Evolutionary conservation across 352 stramenopile species (phyloP).

Genomic region (Elongisporangium senticosum): DNA sequence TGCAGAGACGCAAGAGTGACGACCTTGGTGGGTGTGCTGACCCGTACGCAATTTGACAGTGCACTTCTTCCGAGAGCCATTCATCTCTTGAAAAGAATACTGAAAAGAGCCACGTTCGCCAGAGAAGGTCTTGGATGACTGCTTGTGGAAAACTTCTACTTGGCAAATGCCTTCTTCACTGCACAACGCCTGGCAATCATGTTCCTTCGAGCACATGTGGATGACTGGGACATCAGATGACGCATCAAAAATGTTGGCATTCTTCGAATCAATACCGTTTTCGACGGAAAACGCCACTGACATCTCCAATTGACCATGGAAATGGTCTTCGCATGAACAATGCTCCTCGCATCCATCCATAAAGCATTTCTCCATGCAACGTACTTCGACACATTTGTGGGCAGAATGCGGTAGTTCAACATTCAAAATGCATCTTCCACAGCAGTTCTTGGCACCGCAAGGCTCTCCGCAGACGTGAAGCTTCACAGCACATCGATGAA

Average conservation of each 20-base stretch:
- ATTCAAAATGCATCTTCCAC: constrained; percentile 39
- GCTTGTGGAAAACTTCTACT: constrained; percentile 62
- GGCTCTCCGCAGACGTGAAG: constrained; percentile 50
- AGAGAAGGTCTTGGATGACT: constrained; percentile 61
- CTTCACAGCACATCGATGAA: constrained; percentile 50
- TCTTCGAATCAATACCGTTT: constrained; percentile 27
- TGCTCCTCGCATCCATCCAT: constrained; percentile 54
- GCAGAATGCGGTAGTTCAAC: constrained; percentile 39
- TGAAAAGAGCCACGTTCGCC: constrained; percentile 53
- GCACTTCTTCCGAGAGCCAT: constrained; percentile 66
- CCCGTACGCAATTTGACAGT: constrained; percentile 22
- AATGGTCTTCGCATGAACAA: constrained; percentile 52
- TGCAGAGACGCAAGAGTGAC: constrained; percentile 38
- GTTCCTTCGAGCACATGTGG: constrained; percentile 55
- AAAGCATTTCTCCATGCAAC: constrained; percentile 50
- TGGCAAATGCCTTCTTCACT: constrained; percentile 55
- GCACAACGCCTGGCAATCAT: constrained; percentile 54
- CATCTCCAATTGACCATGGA: constrained; percentile 51
- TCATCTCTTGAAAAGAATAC: constrained; percentile 81
- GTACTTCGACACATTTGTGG: constrained; percentile 59
- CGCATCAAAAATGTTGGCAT: constrained; percentile 29
- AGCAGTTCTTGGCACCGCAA: constrained; percentile 40
- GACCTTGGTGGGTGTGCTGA: constrained; percentile 35
- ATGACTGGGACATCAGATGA: constrained; percentile 28
- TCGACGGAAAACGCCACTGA: constrained; percentile 45